phyloP scores from a whole-genome alignment of 116 monocot species.

The Zostera marina region DNA sequence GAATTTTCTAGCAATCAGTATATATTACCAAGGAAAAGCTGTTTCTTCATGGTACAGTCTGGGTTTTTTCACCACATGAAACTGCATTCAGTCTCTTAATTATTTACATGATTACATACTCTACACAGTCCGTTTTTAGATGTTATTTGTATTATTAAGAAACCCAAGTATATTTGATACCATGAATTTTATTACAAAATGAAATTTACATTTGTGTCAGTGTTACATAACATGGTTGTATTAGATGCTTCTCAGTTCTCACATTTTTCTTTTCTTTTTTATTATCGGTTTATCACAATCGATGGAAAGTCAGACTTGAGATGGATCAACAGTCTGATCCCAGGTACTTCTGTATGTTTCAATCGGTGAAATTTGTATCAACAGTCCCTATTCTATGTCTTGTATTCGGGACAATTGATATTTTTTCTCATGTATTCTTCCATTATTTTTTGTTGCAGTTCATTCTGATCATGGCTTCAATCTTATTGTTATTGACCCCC shows the following conservation, averaged over 20 bases:
- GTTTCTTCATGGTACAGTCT: slow-evolving; percentile 54
- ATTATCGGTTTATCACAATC: background rate
- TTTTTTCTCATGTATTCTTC: background rate
- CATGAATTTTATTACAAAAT: background rate
- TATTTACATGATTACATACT: background rate
- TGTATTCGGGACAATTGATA: background rate
- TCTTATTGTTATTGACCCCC: slow-evolving; percentile 88
- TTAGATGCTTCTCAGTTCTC: background rate
- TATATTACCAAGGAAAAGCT: slow-evolving; percentile 47
- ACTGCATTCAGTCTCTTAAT: background rate
- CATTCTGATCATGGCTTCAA: slow-evolving; percentile 54
- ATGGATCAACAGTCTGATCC: slow-evolving; percentile 57
- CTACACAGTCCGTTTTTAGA: background rate
- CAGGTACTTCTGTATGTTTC: slow-evolving; percentile 34
- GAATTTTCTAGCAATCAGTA: slow-evolving; percentile 40
- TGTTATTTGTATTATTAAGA: background rate
- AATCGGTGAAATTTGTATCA: background rate
- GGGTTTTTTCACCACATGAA: background rate
- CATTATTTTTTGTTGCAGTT: slow-evolving; percentile 20
- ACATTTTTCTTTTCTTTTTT: slow-evolving; percentile 1
- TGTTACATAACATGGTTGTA: background rate
- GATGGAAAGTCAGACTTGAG: slow-evolving; percentile 68
- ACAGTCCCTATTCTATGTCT: background rate
- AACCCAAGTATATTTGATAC: background rate
- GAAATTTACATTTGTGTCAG: background rate